Evolutionary conservation across 2,329 filamentous ascomycete genomes (phyloP), one percentile per base, ranked within the genome.

Genomic region (Beauveria australis): DNA sequence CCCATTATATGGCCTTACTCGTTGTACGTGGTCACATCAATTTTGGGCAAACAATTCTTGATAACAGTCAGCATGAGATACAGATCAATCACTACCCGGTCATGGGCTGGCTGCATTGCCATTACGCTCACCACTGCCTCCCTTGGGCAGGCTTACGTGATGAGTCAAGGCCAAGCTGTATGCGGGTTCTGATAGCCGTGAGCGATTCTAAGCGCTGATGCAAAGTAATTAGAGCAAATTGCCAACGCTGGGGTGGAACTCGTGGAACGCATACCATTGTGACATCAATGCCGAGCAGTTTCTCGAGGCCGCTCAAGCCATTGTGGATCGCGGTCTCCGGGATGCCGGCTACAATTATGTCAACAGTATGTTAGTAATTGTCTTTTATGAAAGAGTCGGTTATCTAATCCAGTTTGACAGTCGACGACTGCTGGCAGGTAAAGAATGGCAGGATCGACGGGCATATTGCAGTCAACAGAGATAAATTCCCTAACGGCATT

Each of bases 381-480:
- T 16, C n/a, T 33, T 5, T 16, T 8, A 37, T 19, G 5, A 26
- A 9, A 37, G 30, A 33, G 9, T 5, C 14, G n/a, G 7, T 24
- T 24, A 3, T 2, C 16, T 41, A 53, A 52, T 18, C 24, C 3
- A 46, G 19, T 40, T 2, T 3, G 5, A n/a, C 9, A 55, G 30
- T 84, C 61, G 84, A 88, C 69, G 85, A 88, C 67, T 87, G 84
- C 72, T 89, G 80, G 81, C 76, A 76, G 8, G 64, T 77, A 60
- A 76, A 80, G 64, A 64, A 66, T 22, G 67, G 66, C 10, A 62
- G 66, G 5, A 73, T 80, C 6, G 74, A 81, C 64, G 65, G 73
- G 1, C 71, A 78, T 46, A 74, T 84, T 5, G 68, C 79, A 3
- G 75, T 78, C 0, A 78, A 85, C 64, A 68, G 71, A 0, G 67